phyloP scores from a whole-genome alignment of 2,329 filamentous ascomycete genomes.

The Metarhizium album region DNA sequence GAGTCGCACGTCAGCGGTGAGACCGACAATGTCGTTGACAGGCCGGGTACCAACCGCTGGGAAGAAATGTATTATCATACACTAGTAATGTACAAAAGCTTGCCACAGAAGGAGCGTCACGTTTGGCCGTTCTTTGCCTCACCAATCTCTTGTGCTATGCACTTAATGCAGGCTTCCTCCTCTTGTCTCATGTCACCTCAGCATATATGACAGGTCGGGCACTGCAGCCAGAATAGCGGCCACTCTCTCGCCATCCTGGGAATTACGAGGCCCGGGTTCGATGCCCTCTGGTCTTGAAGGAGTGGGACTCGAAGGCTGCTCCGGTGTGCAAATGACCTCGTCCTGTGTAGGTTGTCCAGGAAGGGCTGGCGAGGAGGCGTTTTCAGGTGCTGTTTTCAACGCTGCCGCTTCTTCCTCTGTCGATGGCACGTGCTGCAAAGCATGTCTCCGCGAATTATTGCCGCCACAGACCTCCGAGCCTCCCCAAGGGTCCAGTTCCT shows the following conservation, averaged over 20 bases:
- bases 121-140: neutral
- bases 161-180: neutral
- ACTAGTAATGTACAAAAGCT: no score
- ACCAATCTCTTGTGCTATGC: neutral
- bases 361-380: neutral
- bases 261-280: neutral
- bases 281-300: neutral
- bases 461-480: neutral
- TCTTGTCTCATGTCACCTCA: slow-evolving; percentile 18
- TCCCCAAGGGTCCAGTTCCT: neutral
- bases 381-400: neutral
- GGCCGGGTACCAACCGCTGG: no score
- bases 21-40: no score
- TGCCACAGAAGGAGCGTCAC: neutral
- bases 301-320: neutral
- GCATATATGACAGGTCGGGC: slow-evolving; percentile 36
- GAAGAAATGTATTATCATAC: no score
- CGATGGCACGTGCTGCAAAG: neutral
- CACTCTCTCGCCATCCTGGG: slow-evolving; percentile 21
- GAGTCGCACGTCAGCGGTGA: no score
- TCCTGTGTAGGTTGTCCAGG: neutral
- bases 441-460: neutral
- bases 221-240: slow-evolving; percentile 25
- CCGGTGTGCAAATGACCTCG: neutral
- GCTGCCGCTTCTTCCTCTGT: neutral